Conservation (phyloP, 495 filamentous ascomycete species). For the Hypoxylon crocopeplum region DNA sequence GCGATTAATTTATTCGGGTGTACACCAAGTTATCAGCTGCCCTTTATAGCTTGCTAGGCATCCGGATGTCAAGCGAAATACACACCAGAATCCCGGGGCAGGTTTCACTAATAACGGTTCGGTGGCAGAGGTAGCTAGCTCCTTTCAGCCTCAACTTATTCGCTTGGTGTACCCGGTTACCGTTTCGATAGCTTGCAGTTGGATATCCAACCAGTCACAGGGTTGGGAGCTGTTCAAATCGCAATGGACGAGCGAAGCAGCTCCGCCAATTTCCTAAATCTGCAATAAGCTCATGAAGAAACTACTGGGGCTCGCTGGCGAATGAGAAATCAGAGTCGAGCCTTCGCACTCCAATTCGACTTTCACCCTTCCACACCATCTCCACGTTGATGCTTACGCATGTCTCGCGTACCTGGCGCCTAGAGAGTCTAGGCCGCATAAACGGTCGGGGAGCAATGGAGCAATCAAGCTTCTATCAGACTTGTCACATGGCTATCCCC, state of each 20-base stretch:
- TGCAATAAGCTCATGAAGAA: slow-evolving; percentile 26
- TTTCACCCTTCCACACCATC: slow-evolving; percentile 26
- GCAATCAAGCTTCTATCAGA: slow-evolving; percentile 22
- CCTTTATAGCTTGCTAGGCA: neutral
- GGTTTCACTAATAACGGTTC: neutral
- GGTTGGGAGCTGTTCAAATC: slow-evolving; percentile 19
- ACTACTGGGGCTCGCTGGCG: slow-evolving; percentile 11
- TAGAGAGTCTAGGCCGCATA: slow-evolving; percentile 37
- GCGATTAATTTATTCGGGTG: slow-evolving; percentile 32
- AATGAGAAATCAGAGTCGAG: slow-evolving; percentile 23
- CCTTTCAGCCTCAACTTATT: slow-evolving; percentile 34
- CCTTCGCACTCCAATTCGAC: slow-evolving; percentile 21
- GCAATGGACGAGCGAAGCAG: slow-evolving; percentile 14
- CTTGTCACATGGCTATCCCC: slow-evolving; percentile 27
- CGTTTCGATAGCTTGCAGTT: slow-evolving; percentile 12
- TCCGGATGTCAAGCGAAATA: neutral
- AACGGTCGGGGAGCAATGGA: slow-evolving; percentile 22
- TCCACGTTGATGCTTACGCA: slow-evolving; percentile 31
- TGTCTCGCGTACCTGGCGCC: slow-evolving; percentile 40
- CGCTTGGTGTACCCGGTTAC: slow-evolving; percentile 10
- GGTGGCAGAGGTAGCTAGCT: slow-evolving; percentile 19
- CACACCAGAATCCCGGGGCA: neutral
- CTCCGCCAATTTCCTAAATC: slow-evolving; percentile 33
- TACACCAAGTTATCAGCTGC: slow-evolving; percentile 2
- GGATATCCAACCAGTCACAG: slow-evolving; percentile 22